A percentile compares a stretch with the other conserved stretches of the same genome.
These are phyloP conservation scores for Canavalia gladiata DNA, from an alignment of 306 rosid genomes.

Conservation along the genomic window DNA sequence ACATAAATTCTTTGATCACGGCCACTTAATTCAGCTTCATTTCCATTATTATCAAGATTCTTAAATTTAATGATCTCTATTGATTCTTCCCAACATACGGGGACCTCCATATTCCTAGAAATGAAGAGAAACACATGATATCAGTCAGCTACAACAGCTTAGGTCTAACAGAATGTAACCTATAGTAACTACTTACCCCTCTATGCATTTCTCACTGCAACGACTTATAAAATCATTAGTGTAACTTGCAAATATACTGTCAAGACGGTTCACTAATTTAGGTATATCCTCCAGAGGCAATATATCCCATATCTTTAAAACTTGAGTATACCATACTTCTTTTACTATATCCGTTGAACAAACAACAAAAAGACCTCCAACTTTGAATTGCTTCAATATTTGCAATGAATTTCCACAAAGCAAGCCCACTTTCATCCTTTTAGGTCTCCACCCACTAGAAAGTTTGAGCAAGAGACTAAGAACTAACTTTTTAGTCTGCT, in stretches of 20 bases:
- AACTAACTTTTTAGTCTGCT: slow-evolving; percentile 56
- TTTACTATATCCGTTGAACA: slow-evolving; percentile 70
- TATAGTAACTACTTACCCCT: slow-evolving; percentile 55
- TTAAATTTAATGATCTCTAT: slow-evolving; percentile 54
- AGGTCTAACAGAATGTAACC: slow-evolving; percentile 2
- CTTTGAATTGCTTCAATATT: slow-evolving; percentile 68
- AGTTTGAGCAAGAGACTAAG: slow-evolving; percentile 67
- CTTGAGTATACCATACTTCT: slow-evolving; percentile 57
- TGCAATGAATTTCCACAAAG: slow-evolving; percentile 58
- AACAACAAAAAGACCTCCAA: slow-evolving; percentile 61
- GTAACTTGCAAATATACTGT: slow-evolving; percentile 63
- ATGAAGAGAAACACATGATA: slow-evolving; percentile 12
- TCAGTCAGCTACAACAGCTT: neutral
- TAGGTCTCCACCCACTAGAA: slow-evolving; percentile 83
- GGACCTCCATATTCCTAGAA: slow-evolving; percentile 64
- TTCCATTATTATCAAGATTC: slow-evolving; percentile 45
- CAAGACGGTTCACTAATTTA: slow-evolving; percentile 68
- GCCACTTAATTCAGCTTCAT: slow-evolving; percentile 44
- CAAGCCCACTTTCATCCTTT: slow-evolving; percentile 49
- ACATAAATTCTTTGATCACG: slow-evolving; percentile 68
- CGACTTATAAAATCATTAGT: slow-evolving; percentile 60
- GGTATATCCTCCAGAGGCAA: slow-evolving; percentile 65
- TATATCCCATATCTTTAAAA: slow-evolving; percentile 80
- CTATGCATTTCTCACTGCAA: slow-evolving; percentile 64
- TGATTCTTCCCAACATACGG: slow-evolving; percentile 61